Evolutionary conservation across 2,329 filamentous ascomycete genomes (phyloP).

Genomic region (Exophiala lecanii-corni): DNA sequence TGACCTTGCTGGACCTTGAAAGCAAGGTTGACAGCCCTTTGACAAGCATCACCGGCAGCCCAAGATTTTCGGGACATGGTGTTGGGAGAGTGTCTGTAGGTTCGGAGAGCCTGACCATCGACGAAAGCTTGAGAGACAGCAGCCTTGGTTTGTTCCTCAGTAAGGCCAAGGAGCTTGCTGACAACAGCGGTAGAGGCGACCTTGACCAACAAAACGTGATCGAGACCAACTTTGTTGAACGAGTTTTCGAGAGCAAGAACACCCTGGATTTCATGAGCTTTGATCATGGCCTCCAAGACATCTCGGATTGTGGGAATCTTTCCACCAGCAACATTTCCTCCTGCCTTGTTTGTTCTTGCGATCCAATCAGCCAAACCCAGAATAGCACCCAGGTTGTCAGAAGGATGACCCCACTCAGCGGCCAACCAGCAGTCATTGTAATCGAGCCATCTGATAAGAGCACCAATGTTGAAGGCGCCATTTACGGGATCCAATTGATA

Average conservation of each 20-base stretch:
- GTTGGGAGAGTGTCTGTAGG: constrained; percentile 95
- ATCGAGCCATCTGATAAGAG: constrained; percentile 98
- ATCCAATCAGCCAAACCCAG: constrained; percentile 96
- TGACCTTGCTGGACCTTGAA: constrained; percentile 91
- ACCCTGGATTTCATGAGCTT: constrained; percentile 98
- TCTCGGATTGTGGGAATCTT: constrained; percentile 86
- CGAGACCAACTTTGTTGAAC: constrained; percentile 96
- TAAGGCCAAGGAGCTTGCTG: constrained; percentile 88
- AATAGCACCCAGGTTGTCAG: constrained; percentile 96
- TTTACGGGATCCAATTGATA: constrained; percentile 95
- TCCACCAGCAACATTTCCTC: constrained; percentile 64
- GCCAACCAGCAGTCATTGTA: constrained; percentile 99
- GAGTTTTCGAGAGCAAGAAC: constrained; percentile 96
- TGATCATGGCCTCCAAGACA: constrained; percentile 95
- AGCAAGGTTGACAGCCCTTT: constrained; percentile 85
- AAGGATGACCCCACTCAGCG: constrained; percentile 97
- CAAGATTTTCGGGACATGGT: constrained; percentile 99
- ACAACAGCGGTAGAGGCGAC: constrained; percentile 92
- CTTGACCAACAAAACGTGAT: constrained; percentile 98
- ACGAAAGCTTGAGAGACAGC: constrained; percentile 97
- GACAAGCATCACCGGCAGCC: constrained; percentile 97
- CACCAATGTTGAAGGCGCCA: constrained; percentile 96
- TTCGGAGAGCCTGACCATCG: constrained; percentile 91
- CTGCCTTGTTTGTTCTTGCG: constrained; percentile 85
- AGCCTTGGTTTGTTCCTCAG: constrained; percentile 85